phyloP scores from a whole-genome alignment of 2,329 filamentous ascomycete genomes.

The Aspergillus versicolor region DNA sequence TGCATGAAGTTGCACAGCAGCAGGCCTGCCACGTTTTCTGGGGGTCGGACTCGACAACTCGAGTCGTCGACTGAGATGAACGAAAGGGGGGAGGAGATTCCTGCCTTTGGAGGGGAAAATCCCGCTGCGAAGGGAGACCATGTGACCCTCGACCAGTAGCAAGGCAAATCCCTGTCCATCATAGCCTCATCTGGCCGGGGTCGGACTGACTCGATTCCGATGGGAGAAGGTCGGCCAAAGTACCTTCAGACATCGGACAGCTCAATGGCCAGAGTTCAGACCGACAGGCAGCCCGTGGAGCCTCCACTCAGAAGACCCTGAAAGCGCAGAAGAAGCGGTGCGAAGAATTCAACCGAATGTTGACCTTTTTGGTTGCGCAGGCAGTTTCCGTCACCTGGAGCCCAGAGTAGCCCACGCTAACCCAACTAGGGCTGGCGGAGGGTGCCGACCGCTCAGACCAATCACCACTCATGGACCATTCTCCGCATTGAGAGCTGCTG shows the following conservation, averaged over 20 bases:
- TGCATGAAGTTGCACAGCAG: slow-evolving; percentile 8
- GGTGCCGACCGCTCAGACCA: slow-evolving; percentile 1
- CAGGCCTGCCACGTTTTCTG: slow-evolving; percentile 12
- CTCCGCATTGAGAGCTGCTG: neutral
- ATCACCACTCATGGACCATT: neutral
- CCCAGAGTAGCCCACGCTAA: slow-evolving; percentile 4
- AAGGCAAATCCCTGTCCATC: neutral
- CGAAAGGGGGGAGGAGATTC: neutral
- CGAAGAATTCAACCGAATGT: no score
- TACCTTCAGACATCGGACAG: neutral
- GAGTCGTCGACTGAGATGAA: neutral
- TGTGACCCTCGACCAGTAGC: neutral
- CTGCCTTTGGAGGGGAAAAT: neutral
- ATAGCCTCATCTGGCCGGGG: neutral
- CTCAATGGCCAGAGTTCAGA: neutral
- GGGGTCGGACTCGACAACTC: slow-evolving; percentile 1
- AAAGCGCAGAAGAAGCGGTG: neutral
- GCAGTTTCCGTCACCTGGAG: neutral
- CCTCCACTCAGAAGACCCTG: neutral
- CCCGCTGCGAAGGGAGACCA: neutral
- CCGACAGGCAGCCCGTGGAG: neutral
- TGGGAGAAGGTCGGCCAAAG: neutral
- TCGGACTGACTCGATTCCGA: neutral
- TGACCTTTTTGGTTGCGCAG: neutral
- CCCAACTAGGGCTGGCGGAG: neutral